Conservation (phyloP, 345 rosid species). For the Hirschfeldia incana region DNA sequence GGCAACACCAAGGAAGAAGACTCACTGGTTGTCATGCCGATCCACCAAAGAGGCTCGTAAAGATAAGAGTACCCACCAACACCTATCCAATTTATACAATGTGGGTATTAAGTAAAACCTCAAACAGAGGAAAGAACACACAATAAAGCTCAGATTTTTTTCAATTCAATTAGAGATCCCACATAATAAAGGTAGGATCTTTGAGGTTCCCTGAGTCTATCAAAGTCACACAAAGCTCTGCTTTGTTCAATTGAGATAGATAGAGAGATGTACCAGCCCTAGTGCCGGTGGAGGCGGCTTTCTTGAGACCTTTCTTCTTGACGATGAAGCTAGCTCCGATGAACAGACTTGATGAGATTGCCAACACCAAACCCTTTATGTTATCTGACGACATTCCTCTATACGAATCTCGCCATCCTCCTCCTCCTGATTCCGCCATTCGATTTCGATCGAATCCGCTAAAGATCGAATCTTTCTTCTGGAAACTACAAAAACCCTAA, state of each 20-base stretch:
- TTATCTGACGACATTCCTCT: constrained; percentile 82
- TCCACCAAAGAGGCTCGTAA: constrained; percentile 98
- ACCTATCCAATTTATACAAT: constrained; percentile 40
- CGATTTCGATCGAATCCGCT: background rate
- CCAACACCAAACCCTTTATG: constrained; percentile 79
- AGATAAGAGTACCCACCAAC: constrained; percentile 95
- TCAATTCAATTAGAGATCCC: background rate
- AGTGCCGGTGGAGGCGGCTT: constrained; percentile 64
- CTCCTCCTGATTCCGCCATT: constrained; percentile 38
- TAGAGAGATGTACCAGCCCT: constrained; percentile 59
- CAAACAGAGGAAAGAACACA: background rate
- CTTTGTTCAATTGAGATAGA: background rate
- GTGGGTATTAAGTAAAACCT: background rate
- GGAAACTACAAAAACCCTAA: constrained; percentile 23
- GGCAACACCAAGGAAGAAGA: background rate
- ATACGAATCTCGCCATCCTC: constrained; percentile 52
- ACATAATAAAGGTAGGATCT: background rate
- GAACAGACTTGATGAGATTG: constrained; percentile 76
- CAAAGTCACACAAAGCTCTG: background rate
- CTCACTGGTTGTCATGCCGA: constrained; percentile 97
- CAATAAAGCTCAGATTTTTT: background rate
- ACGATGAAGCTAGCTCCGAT: constrained; percentile 89
- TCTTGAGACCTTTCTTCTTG: constrained; percentile 87
- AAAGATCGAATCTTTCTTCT: background rate
- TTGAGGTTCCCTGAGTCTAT: background rate